Conservation (phyloP, 768 basidiomycete species). For the Phanerochaete sordida region DNA sequence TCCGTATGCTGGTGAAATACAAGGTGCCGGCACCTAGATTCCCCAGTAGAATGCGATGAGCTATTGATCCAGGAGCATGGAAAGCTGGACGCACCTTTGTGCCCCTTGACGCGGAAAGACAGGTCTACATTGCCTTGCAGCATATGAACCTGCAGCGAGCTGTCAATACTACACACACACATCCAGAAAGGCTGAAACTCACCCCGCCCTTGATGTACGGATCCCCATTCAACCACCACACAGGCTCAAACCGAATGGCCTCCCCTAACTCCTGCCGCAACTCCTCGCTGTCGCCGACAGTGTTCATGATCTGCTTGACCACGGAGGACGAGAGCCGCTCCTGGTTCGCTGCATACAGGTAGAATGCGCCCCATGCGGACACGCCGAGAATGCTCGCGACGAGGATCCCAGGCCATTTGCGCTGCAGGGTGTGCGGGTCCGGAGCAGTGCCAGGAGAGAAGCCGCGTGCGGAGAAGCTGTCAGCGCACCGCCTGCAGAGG, state of each 20-base stretch:
- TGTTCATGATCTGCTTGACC: constrained; percentile 60
- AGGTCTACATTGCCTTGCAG: constrained; percentile 76
- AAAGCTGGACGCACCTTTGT: constrained; percentile 45
- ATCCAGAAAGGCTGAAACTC: constrained; percentile 23
- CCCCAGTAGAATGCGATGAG: not conserved
- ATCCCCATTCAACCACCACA: constrained; percentile 76
- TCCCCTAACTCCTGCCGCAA: constrained; percentile 58
- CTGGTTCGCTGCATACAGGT: constrained; percentile 69
- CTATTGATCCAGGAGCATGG: not conserved
- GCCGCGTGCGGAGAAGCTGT: not conserved
- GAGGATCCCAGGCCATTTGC: constrained; percentile 57
- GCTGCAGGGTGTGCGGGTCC: constrained; percentile 15
- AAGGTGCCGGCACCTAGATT: constrained; percentile 64
- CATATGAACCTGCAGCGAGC: constrained; percentile 57
- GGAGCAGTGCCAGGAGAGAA: not conserved
- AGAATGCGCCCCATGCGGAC: constrained; percentile 64
- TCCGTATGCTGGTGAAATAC: constrained; percentile 82
- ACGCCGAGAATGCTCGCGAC: constrained; percentile 50
- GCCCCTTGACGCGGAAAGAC: constrained; percentile 71
- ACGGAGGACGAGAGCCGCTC: constrained; percentile 77
- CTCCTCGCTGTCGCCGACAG: constrained; percentile 48
- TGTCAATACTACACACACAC: not conserved
- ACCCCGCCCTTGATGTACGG: constrained; percentile 70
- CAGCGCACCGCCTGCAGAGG: not conserved
- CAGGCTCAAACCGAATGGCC: constrained; percentile 59